A percentile compares a stretch with the other conserved stretches of the same genome.
phyloP scores from a whole-genome alignment of 257 asterid genomes.

The Echium plantagineum region DNA sequence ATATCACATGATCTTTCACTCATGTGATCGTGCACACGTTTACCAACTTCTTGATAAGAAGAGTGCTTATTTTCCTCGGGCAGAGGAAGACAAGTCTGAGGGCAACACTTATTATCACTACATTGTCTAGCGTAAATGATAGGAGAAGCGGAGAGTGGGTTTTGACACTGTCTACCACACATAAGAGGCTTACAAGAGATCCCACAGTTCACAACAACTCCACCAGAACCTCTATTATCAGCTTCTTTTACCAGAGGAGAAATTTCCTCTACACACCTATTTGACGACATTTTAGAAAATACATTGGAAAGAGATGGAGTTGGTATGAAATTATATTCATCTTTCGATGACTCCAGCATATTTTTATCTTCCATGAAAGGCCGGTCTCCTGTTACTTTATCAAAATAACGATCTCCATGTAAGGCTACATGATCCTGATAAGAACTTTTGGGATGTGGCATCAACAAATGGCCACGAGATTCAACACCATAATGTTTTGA shows the following conservation, averaged over 20 bases:
- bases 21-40: constrained; percentile 12
- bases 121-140: constrained; percentile 20
- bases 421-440: constrained; percentile 20
- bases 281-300: constrained; percentile 13
- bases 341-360: constrained; percentile 17
- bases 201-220: constrained; percentile 17
- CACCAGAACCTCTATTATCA: constrained; percentile 18
- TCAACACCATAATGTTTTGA: constrained; percentile 12
- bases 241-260: constrained; percentile 17
- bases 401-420: constrained; percentile 20
- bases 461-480: constrained; percentile 15
- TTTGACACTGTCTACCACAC: constrained; percentile 25
- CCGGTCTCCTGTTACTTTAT: constrained; percentile 19
- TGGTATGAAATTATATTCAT: constrained; percentile 19
- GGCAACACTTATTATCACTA: constrained; percentile 24
- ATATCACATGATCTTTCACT: constrained; percentile 18
- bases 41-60: constrained; percentile 22
- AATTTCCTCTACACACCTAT: constrained; percentile 18
- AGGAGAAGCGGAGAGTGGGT: constrained; percentile 22
- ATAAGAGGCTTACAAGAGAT: constrained; percentile 19
- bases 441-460: constrained; percentile 19
- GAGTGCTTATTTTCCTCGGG: constrained; percentile 25
- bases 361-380: constrained; percentile 14
- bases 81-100: constrained; percentile 25
- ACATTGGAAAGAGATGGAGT: constrained; percentile 28